Evolutionary conservation across 495 filamentous ascomycete species (phyloP), one percentile per base, ranked within the genome.

Genomic region (Aspergillus diversus): DNA sequence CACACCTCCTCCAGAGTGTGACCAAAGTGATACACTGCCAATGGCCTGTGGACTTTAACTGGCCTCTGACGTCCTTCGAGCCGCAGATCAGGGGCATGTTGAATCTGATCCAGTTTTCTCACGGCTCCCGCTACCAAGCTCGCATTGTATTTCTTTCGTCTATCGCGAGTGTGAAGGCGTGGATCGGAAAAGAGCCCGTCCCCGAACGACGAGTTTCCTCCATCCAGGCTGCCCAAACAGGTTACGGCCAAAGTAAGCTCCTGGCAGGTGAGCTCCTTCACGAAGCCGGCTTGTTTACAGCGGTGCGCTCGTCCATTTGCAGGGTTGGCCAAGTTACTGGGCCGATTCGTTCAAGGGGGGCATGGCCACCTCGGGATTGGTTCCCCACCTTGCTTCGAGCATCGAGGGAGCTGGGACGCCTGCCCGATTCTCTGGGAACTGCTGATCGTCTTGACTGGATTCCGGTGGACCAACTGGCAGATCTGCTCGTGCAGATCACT

Each of bases 41-140:
- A 48, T 88, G 85, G 86, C 78, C 80, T 0, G 83, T 87, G n/a
- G 81, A 87, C 64, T 87, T 87, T 74, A 84, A 86, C 69, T 74
- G 76, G 33, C 70, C 81, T 0, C 69, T 84, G 37, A 69, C 74
- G n/a, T 80, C 79, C 0, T 87, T 87, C 46, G 77, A 83, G 63
- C 80, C 83, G 3, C 75, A 84, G 53, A 78, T 87, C 33, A 66
- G 70, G 9, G 81, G 84, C 6, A 77, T 85, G 12, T 71, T 75
- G 42, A 78, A 81, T 53, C 69, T 87, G 12, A 75, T 79, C 3
- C 73, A 82, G 48, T 83, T 87, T 32, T 73, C 78, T 33, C 57
- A 68, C 47, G 63, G 67, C 21, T 73, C 81, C 5, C 55, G 61
- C 6, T 72, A 79, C 59, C 61, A 72, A 1, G 74, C 81, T 0